Conservation (phyloP, 2,329 filamentous ascomycete species). For the Neopestalotiopsis clavispora region DNA sequence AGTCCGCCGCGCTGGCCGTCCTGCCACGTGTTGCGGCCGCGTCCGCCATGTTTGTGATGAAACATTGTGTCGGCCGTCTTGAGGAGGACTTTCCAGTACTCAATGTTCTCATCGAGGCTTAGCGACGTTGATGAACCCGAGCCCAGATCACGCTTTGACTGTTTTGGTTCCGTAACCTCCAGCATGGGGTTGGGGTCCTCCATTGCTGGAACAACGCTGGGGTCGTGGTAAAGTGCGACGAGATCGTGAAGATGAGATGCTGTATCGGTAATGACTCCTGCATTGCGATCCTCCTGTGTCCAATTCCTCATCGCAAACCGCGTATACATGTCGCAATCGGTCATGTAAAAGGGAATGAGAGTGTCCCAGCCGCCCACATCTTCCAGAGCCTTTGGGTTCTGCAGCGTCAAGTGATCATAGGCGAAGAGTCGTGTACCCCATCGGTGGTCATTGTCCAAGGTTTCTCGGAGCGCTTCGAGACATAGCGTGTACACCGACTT, state of each 20-base stretch:
- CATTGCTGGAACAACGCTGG: constrained; percentile 40
- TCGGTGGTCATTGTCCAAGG: constrained; percentile 35
- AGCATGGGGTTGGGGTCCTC: constrained; percentile 41
- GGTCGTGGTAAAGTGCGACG: constrained; percentile 49
- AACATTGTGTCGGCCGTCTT: constrained; percentile 42
- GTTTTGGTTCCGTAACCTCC: constrained; percentile 9
- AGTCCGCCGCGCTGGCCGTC: constrained; percentile 43
- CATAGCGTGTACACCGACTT: constrained; percentile 47
- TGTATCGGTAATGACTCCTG: constrained; percentile 51
- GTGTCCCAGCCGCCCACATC: constrained; percentile 62
- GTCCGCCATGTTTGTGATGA: constrained; percentile 46
- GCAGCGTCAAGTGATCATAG: constrained; percentile 62
- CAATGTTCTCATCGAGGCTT: constrained; percentile 27
- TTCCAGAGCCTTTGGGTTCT: constrained; percentile 57
- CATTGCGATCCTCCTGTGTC: constrained; percentile 42
- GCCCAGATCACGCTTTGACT: constrained; percentile 21
- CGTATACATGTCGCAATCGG: constrained; percentile 61
- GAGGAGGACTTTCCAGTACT: constrained; percentile 34
- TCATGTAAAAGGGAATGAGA: constrained; percentile 62
- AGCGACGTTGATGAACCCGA: constrained; percentile 18
- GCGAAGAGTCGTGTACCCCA: constrained; percentile 63
- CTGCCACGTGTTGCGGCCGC: constrained; percentile 48
- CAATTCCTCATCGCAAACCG: constrained; percentile 52
- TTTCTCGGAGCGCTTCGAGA: constrained; percentile 39
- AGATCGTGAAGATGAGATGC: constrained; percentile 51